Conservation (phyloP, 305 asterid genomes). For the Solanum aculeatissimum region DNA sequence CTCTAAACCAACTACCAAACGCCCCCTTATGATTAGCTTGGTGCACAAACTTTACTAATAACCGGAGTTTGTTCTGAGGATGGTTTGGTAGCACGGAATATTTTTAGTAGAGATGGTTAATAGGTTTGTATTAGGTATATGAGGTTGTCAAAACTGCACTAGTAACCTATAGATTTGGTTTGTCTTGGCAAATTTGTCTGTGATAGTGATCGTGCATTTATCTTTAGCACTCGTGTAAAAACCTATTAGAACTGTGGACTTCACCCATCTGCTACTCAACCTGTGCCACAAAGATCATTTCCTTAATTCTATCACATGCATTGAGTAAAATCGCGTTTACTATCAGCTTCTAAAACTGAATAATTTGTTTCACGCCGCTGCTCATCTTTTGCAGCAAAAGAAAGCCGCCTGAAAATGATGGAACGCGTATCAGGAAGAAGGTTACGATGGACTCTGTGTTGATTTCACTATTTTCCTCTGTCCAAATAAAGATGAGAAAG, state of each 20-base stretch:
- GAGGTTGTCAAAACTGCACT: background rate
- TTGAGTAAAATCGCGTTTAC: too few relatives aligned
- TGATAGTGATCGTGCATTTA: background rate
- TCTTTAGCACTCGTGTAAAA: background rate
- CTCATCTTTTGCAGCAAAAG: conserved; percentile 34
- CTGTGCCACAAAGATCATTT: background rate
- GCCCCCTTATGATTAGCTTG: background rate
- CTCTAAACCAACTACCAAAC: background rate
- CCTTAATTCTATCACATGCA: background rate
- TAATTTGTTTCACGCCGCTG: background rate
- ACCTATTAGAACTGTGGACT: background rate
- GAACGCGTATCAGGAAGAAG: conserved; percentile 8
- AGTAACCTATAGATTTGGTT: background rate
- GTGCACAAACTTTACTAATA: background rate
- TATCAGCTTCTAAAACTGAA: background rate
- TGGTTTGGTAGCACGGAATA: background rate
- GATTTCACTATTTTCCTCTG: conserved; percentile 12
- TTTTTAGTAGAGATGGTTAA: background rate
- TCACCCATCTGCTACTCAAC: background rate
- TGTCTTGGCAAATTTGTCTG: background rate
- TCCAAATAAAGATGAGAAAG: background rate
- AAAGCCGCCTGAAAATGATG: conserved; percentile 46
- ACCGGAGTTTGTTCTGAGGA: background rate
- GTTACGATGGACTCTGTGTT: conserved; percentile 6
- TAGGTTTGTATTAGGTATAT: background rate